Base-by-base conservation (phyloP, 495 filamentous ascomycete genomes). In the Trichodelitschia bisporula region DNA sequence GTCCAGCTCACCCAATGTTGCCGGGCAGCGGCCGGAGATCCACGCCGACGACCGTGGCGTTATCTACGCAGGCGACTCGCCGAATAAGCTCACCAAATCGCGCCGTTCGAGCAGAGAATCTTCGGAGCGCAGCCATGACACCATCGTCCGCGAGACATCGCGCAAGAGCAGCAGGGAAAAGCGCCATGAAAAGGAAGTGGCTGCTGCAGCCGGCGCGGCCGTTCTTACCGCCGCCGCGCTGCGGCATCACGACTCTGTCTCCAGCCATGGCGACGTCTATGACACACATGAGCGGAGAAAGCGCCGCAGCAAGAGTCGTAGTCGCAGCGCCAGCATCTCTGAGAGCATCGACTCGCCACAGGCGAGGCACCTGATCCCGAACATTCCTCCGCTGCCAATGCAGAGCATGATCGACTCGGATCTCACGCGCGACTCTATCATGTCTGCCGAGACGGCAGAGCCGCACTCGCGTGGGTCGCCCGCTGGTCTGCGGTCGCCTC, bases 341-440 rank as follows among this genome's bases (percentile, higher is more conserved):
- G 54, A 56, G 25, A 48, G 40, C 15, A 29, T 38, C 1, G 42
- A 44, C 17, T 26, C 38, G 4, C 34, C 32, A 17, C 26, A 28
- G 19, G 27, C 26, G 53, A n/a, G n/a, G n/a, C 43, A 66, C 54
- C 46, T 74, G 54, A 55, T 56, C 53, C 50, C 72, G 51, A 50
- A 31, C 41, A 50, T 43, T n/a, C 68, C 79, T 9, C 76, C 72
- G 1, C 75, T 92, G 71, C 83, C 82, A 2, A 60, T 89, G 44
- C 68, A 67, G 45, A 89, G 82, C 47, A 77, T 77, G 26, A 63
- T 89, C 17, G 63, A 72, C 18, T 89, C 82, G 0, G 80, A 91
- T 16, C 46, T 92, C 29, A 95, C 86, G 2, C 62, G 86, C 44
- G 70, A 74, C 20, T 95, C 89, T 0, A 76, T 97, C 34, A 56